Evolutionary conservation across 2,329 filamentous ascomycete species (phyloP), one percentile per base, ranked within the genome.

Genomic region (Fusarium pseudograminearum): DNA sequence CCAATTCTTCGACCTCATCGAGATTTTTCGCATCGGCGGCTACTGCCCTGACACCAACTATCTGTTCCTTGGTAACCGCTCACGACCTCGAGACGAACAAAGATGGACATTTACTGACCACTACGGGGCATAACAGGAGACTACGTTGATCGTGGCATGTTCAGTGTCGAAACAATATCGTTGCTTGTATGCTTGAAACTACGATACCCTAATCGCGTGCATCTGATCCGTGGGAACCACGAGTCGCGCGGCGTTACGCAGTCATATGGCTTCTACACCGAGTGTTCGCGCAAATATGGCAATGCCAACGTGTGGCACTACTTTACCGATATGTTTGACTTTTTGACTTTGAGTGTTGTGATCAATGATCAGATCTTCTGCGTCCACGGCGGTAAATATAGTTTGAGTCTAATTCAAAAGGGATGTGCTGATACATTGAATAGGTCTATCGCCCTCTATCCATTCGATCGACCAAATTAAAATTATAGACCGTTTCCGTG

Each of bases 281-380:
- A 99, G 79, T 99, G 96, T 81, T 94, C 92, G 22, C 91, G 96
- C 73, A 99, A 99, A 82, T 99, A 99, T 81, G 96, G 96, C 78
- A 98, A 97, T 78, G 94, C 96, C 69, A 98, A 96, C 76, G 96
- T 99, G 24, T 99, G 96, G 96, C 96, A 99, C 81, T 96, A 98
- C 80, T 99, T 99, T 79, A 99, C 96, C 71, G 96, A 99, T 83
- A 98, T 99, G 94, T 99, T 99, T 81, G 96, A 99, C 82, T 99
- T 97, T 80, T 86, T 99, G 69, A 98, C 95, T 10, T 85, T 99
- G 60, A 97, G 93, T 75, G 97, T 98, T 65, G 95, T 99, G 69
- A 99, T 99, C 78, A 97, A 98, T 79, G 92, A 99, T 80, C 93
- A 98, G 80, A 99, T 99, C 72, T 99, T 99, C 80, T 99, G 96